Conservation (phyloP, 169 alveolate genomes). For the Toxoplasma gondii region DNA sequence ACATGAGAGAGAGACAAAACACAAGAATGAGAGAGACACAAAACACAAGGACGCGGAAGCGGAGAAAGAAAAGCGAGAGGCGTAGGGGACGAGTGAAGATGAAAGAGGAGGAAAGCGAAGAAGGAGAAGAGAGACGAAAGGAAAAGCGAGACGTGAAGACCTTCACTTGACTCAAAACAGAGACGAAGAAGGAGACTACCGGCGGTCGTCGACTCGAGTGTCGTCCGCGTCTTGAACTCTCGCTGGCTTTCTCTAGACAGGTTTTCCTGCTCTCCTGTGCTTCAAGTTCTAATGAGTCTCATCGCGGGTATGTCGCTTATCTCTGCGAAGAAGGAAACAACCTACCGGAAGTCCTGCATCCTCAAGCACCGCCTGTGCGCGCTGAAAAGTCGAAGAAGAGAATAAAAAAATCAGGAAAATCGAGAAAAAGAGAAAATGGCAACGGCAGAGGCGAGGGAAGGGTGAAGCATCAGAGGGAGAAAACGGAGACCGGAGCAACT, state of each 20-base stretch:
- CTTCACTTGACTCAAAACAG: too few relatives aligned
- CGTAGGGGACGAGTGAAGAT: too few relatives aligned
- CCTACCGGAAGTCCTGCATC: constrained; percentile 22
- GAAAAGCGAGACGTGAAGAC: too few relatives aligned
- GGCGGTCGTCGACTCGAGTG: too few relatives aligned
- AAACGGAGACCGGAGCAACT: too few relatives aligned
- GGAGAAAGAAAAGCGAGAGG: too few relatives aligned
- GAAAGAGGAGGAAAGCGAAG: too few relatives aligned
- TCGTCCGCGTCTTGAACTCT: neutral
- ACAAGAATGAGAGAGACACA: too few relatives aligned
- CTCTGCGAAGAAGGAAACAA: neutral
- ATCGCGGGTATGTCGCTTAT: neutral
- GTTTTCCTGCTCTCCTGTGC: neutral
- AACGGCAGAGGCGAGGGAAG: neutral
- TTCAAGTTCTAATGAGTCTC: neutral
- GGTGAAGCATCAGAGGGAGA: neutral
- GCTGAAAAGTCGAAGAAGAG: neutral
- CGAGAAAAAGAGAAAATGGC: neutral
- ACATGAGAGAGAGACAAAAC: neutral
- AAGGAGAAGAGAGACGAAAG: too few relatives aligned
- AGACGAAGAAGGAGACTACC: too few relatives aligned
- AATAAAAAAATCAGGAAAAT: neutral
- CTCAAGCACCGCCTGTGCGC: constrained; percentile 28
- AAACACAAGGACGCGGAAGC: too few relatives aligned
- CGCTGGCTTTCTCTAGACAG: neutral